These are phyloP conservation scores for Leccinum imitatum DNA, from an alignment of 768 basidiomycete species.

Conservation along the genomic window DNA sequence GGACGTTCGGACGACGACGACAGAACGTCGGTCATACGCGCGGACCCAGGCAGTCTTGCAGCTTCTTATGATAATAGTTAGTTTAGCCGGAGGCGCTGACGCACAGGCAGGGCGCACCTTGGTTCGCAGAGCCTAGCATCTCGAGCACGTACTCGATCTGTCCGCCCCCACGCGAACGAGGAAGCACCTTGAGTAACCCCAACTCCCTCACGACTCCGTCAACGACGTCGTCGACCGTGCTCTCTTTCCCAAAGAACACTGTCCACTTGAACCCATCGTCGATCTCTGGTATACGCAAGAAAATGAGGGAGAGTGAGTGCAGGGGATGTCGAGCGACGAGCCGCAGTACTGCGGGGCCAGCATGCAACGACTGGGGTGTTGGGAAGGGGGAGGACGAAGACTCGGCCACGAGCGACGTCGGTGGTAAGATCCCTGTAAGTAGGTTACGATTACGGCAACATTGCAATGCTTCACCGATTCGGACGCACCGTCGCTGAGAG, in stretches of 20 bases:
- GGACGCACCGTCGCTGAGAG: slow-evolving; percentile 60
- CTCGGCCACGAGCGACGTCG: slow-evolving; percentile 19
- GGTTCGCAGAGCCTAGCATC: slow-evolving; percentile 46
- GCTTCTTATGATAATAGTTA: slow-evolving; percentile 6
- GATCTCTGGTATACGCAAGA: slow-evolving; percentile 73
- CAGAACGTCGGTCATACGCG: slow-evolving; percentile 16
- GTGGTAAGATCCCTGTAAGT: slow-evolving; percentile 48
- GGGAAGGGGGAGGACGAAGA: slow-evolving; percentile 44
- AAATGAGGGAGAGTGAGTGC: slow-evolving; percentile 45
- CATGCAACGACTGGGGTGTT: slow-evolving; percentile 63
- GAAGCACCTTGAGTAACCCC: slow-evolving; percentile 63
- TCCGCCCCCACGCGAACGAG: slow-evolving; percentile 63
- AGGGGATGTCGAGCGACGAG: too few species aligned
- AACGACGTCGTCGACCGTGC: slow-evolving; percentile 56
- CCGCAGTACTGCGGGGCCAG: slow-evolving; percentile 36
- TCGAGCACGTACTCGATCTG: slow-evolving; percentile 73
- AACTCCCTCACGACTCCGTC: slow-evolving; percentile 57
- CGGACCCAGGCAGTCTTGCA: slow-evolving; percentile 11
- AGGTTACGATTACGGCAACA: background rate
- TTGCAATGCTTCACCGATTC: background rate
- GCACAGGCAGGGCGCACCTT: slow-evolving; percentile 42
- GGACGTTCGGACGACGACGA: slow-evolving; percentile 13
- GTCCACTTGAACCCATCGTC: slow-evolving; percentile 70
- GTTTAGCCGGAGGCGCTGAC: too few species aligned
- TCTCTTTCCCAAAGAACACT: slow-evolving; percentile 59